phyloP scores from a whole-genome alignment of 176 grass and related monocot species.

The Juncus effusus region DNA sequence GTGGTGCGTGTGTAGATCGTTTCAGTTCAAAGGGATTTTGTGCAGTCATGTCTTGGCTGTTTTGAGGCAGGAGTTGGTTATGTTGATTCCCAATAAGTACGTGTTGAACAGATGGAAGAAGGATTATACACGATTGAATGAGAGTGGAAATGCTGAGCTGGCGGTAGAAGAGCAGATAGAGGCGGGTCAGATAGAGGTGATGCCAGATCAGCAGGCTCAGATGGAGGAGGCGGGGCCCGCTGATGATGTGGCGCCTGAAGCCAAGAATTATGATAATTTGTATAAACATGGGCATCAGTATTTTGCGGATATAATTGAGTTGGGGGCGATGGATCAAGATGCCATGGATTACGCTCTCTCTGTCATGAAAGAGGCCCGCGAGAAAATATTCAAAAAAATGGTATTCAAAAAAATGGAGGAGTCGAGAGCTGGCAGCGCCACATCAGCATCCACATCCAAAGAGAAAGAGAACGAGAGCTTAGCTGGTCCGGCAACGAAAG shows the following conservation, averaged over 20 bases:
- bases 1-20: slow-evolving; percentile 86
- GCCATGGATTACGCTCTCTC: slow-evolving; percentile 75
- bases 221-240: background rate
- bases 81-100: slow-evolving; percentile 68
- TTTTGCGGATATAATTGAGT: slow-evolving; percentile 66
- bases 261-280: slow-evolving; percentile 57
- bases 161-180: slow-evolving; percentile 18
- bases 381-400: slow-evolving; percentile 41
- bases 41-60: slow-evolving; percentile 88
- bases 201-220: background rate
- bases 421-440: slow-evolving; percentile 21
- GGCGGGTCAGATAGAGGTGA: background rate
- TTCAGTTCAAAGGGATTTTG: slow-evolving; percentile 83
- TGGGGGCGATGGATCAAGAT: slow-evolving; percentile 75
- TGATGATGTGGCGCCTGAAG: slow-evolving; percentile 8
- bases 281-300: slow-evolving; percentile 52
- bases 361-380: slow-evolving; percentile 66
- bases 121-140: slow-evolving; percentile 67
- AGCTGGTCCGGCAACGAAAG: too few species aligned
- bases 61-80: slow-evolving; percentile 74
- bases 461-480: slow-evolving; percentile 23
- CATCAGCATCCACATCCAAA: background rate
- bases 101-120: slow-evolving; percentile 87
- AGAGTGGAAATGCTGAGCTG: slow-evolving; percentile 23
- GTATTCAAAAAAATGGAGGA: slow-evolving; percentile 38